Conservation (phyloP, 768 basidiomycete species). For the Exidia glandulosa region DNA sequence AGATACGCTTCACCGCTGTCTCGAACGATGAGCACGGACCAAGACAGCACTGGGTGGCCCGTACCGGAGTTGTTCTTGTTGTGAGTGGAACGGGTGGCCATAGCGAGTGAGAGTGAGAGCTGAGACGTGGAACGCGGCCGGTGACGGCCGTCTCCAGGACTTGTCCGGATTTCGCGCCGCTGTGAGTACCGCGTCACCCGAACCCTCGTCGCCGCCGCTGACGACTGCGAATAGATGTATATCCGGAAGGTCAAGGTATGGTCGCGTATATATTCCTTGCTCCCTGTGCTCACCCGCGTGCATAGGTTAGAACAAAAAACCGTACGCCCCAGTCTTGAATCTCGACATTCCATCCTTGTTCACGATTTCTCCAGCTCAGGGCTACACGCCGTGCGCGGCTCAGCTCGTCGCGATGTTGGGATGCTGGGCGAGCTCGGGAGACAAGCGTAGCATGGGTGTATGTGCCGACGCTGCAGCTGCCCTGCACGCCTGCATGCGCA, state of each 20-base stretch:
- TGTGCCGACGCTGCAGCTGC: constrained; percentile 52
- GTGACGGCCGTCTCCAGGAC: not conserved
- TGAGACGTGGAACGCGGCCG: not conserved
- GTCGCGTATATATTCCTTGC: constrained; percentile 53
- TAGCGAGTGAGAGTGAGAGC: constrained; percentile 2
- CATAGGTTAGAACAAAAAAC: not conserved
- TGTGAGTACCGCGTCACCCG: too few species aligned
- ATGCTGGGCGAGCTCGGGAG: constrained; percentile 72
- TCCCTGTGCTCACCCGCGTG: not conserved
- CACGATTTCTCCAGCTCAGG: constrained; percentile 26
- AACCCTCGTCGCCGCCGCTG: too few species aligned
- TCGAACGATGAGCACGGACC: not conserved
- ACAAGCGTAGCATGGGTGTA: constrained; percentile 39
- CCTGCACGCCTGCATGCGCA: constrained; percentile 76
- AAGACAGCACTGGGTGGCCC: constrained; percentile 8
- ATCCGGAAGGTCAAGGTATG: constrained; percentile 74
- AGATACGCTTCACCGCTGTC: constrained; percentile 86
- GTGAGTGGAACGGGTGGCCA: constrained; percentile 31
- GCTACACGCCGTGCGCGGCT: constrained; percentile 47
- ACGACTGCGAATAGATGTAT: too few species aligned
- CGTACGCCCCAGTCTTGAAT: not conserved
- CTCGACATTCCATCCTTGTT: constrained; percentile 5
- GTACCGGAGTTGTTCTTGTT: constrained; percentile 87
- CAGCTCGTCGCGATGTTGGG: constrained; percentile 72
- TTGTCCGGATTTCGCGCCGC: too few species aligned